Evolutionary conservation across 2,329 filamentous ascomycete genomes (phyloP).

Genomic region (Scopulariopsis brevicaulis): DNA sequence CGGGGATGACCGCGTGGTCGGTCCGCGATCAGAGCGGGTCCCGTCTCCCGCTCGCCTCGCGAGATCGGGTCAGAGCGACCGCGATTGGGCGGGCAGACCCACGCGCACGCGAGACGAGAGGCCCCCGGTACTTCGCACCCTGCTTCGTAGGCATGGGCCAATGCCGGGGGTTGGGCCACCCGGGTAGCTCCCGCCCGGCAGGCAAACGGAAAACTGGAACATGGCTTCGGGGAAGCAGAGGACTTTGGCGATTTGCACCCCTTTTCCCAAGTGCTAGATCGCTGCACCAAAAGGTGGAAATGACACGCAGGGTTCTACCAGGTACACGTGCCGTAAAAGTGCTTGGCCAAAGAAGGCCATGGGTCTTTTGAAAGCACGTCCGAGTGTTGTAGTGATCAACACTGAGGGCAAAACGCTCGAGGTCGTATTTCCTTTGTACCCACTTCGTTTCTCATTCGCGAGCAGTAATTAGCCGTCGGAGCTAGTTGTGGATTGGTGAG

Average conservation of each 20-base stretch:
- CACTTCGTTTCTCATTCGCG: neutral
- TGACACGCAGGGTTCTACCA: neutral
- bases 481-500: too few species aligned
- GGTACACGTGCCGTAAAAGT: neutral
- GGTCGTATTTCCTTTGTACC: neutral
- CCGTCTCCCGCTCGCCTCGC: neutral
- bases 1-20: too few species aligned
- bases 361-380: neutral
- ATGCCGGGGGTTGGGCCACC: neutral
- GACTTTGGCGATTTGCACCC: neutral
- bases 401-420: neutral
- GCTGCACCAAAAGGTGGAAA: neutral
- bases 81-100: neutral
- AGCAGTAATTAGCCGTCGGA: neutral
- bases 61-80: neutral
- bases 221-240: neutral
- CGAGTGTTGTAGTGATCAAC: neutral
- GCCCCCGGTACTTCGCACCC: neutral
- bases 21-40: neutral
- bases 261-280: neutral
- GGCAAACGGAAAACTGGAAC: neutral
- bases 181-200: neutral
- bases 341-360: neutral
- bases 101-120: neutral
- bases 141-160: neutral